Evolutionary conservation across 2,329 filamentous ascomycete genomes (phyloP).

Genomic region (Penicillium sp.): DNA sequence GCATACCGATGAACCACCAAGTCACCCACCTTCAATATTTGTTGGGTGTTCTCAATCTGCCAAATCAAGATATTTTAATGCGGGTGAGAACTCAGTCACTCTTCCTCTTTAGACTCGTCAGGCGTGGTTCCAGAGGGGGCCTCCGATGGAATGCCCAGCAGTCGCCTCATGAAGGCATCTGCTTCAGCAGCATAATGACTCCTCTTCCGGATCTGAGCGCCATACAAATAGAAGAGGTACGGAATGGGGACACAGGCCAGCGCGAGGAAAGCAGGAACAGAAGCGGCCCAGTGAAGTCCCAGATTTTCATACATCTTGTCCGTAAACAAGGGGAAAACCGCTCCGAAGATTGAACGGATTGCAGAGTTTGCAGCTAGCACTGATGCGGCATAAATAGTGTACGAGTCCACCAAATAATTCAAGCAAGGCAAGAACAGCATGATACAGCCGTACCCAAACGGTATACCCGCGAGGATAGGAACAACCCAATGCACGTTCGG

Average conservation of each 20-base stretch:
- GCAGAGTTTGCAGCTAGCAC: conserved; percentile 47
- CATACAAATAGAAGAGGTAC: conserved; percentile 44
- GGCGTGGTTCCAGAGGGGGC: too few species aligned
- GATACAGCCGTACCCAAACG: conserved; percentile 45
- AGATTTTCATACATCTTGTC: conserved; percentile 45
- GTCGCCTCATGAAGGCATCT: conserved; percentile 28
- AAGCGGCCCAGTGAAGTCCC: conserved; percentile 51
- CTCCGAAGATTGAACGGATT: conserved; percentile 46
- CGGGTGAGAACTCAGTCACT: too few species aligned
- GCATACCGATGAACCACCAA: too few species aligned
- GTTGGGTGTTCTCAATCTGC: too few species aligned
- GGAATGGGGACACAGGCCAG: conserved; percentile 44
- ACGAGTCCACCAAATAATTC: conserved; percentile 47
- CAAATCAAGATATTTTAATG: too few species aligned
- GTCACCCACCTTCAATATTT: too few species aligned
- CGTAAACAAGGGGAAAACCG: conserved; percentile 50
- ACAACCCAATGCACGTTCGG: conserved; percentile 43
- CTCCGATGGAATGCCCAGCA: conserved; percentile 7
- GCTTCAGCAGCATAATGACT: conserved; percentile 41
- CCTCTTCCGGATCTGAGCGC: conserved; percentile 36
- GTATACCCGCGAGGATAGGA: conserved; percentile 34
- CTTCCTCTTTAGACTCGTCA: too few species aligned
- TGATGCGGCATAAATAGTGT: conserved; percentile 42
- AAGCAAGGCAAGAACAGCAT: conserved; percentile 41
- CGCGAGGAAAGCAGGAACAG: conserved; percentile 47